phyloP scores from a whole-genome alignment of 257 asterid species.

The Solanum microdontum region DNA sequence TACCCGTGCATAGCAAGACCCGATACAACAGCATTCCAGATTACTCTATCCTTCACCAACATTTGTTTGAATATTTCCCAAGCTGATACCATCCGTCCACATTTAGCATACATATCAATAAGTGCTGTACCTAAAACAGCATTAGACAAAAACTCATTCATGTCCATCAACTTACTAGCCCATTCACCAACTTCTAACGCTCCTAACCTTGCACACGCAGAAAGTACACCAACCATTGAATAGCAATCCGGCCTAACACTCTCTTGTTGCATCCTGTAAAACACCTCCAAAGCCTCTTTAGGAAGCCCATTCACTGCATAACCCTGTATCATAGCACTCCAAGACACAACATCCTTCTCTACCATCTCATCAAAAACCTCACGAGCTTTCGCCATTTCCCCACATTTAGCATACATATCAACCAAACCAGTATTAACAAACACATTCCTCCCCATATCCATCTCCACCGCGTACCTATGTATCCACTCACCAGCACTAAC shows the following conservation, averaged over 20 bases:
- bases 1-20: slow-evolving; percentile 40
- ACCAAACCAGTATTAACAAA: slow-evolving; percentile 29
- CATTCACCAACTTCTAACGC: slow-evolving; percentile 32
- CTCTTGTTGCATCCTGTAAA: slow-evolving; percentile 17
- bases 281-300: slow-evolving; percentile 27
- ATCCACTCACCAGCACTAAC: slow-evolving; percentile 24
- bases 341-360: slow-evolving; percentile 34
- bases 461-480: slow-evolving; percentile 13
- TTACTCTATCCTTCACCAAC: slow-evolving; percentile 27
- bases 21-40: slow-evolving; percentile 29
- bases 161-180: slow-evolving; percentile 24
- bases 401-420: slow-evolving; percentile 33
- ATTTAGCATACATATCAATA: slow-evolving; percentile 38
- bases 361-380: slow-evolving; percentile 27
- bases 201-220: slow-evolving; percentile 39
- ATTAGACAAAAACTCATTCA: slow-evolving; percentile 19
- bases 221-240: slow-evolving; percentile 43
- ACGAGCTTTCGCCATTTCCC: slow-evolving; percentile 29
- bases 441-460: slow-evolving; percentile 26
- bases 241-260: slow-evolving; percentile 21
- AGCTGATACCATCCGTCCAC: slow-evolving; percentile 25
- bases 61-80: slow-evolving; percentile 24
- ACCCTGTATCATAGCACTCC: slow-evolving; percentile 44
- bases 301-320: slow-evolving; percentile 36
- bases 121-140: slow-evolving; percentile 32